Evolutionary conservation across 495 filamentous ascomycete genomes (phyloP), one percentile per base, ranked within the genome.

Genomic region (Hypoxylon intermedium): DNA sequence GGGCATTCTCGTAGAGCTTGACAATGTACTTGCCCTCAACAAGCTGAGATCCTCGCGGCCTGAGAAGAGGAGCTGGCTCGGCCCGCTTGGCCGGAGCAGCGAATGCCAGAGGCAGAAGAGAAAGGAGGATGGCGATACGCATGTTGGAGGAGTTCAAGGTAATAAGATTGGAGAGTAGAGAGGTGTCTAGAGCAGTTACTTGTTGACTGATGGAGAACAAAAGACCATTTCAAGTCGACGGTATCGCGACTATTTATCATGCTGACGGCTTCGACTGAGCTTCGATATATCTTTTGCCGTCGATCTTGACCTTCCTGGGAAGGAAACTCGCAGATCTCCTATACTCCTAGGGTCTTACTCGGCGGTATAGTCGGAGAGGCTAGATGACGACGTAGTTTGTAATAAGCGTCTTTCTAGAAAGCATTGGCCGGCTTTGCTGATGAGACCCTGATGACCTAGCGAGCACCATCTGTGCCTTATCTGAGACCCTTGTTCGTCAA

Each of bases 21-120:
- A 86, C 78, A 41, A 86, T 82, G 72, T 84, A 86, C 62, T 79
- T 80, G 67, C 75, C 74, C 18, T 75, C 70, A 19, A 85, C 58
- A 50, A 79, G 52, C 16, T 70, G 54, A 38, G 58, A 60, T 41
- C 58, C 65, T 42, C 75, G 62, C n/a, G 75, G 70, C 52, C 67
- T 53, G 60, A 76, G 65, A 40, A 77, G 58, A 33, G 75, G 74
- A 26, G 68, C 68, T 15, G 68, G 69, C 18, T 69, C 67, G 15
- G 63, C 44, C 20, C 67, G 63, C 54, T 65, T 72, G 12, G 69
- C 69, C 18, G 71, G 71, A 42, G 69, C 69, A 53, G 68, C 72
- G 43, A 68, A 41, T 65, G 60, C 69, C 55, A 72, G 26, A 45
- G 69, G 67, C 58, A 72, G 45, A 28, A 74, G 50, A 31, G 69